Base-by-base conservation (phyloP, 495 filamentous ascomycete species). In the Lophium mytilinum region DNA sequence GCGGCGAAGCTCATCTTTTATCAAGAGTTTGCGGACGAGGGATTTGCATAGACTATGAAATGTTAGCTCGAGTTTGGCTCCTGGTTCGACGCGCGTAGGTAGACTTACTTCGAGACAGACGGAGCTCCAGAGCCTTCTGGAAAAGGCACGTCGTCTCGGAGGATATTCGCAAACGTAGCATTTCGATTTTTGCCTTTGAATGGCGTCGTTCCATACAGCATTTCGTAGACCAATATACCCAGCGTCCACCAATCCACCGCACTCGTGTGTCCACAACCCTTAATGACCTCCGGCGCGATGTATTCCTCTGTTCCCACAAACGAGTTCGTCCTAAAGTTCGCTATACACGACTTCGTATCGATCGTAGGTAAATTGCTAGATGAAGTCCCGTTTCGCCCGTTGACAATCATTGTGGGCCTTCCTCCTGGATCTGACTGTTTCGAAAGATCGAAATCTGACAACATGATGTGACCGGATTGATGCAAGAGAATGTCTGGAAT, bases 131-230 rank as follows among this genome's bases (percentile, higher is more conserved):
- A 79, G 61, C 90, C 86, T 67, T 97, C 93, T 9, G 93, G 90
- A 74, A 98, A 98, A 21, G 84, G 83, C 49, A 95, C 91, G 61
- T 98, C 93, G 68, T 98, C 94, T 35, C 90, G 78, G 52, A 98
- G 76, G 60, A 98, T 98, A 66, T 97, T 98, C 33, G 90, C 93
- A 73, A 98, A 98, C 0, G 93, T 98, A 14, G 89, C 89, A 67
- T 97, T 98, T 36, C 93, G 83, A 72, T 95, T 98, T 82, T 98
- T 97, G 62, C 93, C 93, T 75, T 98, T 98, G 81, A 98, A 98
- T 0, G 93, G 93, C 1, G 93, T 98, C 3, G 91, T 97, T 18
- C 93, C 94, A 72, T 88, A 97, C n/a, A 98, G 76, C 93, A 98
- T 98, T 71, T 98, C 93, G 62, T 96, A 98, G 54, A 97, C 88